Evolutionary conservation across 2,329 filamentous ascomycete species (phyloP), one percentile per base, ranked within the genome.

Genomic region (Fusarium paranaense): DNA sequence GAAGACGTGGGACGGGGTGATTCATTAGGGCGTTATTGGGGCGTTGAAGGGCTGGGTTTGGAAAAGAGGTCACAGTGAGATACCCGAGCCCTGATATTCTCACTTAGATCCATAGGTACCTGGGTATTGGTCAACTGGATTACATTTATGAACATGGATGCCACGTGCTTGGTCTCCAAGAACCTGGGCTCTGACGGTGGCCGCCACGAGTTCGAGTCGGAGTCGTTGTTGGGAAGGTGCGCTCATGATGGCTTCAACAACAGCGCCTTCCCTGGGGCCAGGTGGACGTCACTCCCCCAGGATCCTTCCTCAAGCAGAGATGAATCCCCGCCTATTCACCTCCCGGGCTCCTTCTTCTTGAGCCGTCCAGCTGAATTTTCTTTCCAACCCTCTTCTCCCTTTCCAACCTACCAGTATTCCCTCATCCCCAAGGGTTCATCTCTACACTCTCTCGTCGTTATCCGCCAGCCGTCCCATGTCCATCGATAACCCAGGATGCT

Each of bases 401-500:
- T 3, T 50, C 30, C 27, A 40, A 2, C n/a, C n/a, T 11, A 2
- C 10, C 54, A 58, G 16, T 7, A 59, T 59, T 62, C 13, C 59
- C 7, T 47, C 59, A 47, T 54, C 7, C 6, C 47, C 37, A 16
- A 50, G 61, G n/a, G 6, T 18, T 27, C 59, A 37, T n/a, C 27
- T 22, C 27, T n/a, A 37, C 27, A n/a, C 52, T 45, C 45, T 64
- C 56, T 66, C 38, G 14, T 47, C 40, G 32, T 6, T 25, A 8
- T 7, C 9, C n/a, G 18, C n/a, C 38, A 13, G 14, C 11, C 61
- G 20, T 57, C 40, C 20, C 37, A 56, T 60, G 35, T 27, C 38
- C 35, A n/a, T 22, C 45, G 30, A 14, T 20, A 57, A 18, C 32
- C 38, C 65, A 69, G 59, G 42, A 82, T 82, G 80, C 38, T 63